Conservation (phyloP, 2,329 filamentous ascomycete species). For the Venturia nashicola region DNA sequence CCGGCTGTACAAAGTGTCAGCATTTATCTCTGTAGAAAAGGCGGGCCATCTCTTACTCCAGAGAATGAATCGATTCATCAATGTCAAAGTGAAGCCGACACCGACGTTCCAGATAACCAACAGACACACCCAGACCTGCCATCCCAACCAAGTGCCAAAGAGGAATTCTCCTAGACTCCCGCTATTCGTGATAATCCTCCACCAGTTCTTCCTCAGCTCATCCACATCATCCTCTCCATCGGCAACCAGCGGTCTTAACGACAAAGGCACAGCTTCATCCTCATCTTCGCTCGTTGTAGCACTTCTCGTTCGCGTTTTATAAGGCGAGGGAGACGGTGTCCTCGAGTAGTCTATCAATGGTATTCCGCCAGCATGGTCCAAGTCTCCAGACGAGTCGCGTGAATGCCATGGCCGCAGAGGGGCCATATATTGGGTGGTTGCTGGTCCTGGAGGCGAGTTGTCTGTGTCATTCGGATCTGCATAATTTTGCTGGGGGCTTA, state of each 20-base stretch:
- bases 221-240: slow-evolving; percentile 22
- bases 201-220: slow-evolving; percentile 17
- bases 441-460: slow-evolving; percentile 23
- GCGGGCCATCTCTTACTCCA: slow-evolving; percentile 24
- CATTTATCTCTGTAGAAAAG: slow-evolving; percentile 14
- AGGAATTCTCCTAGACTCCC: slow-evolving; percentile 32
- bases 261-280: slow-evolving; percentile 31
- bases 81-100: slow-evolving; percentile 32
- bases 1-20: slow-evolving; percentile 23
- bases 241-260: slow-evolving; percentile 26
- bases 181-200: slow-evolving; percentile 23
- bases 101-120: slow-evolving; percentile 36
- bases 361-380: slow-evolving; percentile 22
- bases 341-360: slow-evolving; percentile 32
- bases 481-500: slow-evolving; percentile 12
- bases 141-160: slow-evolving; percentile 34
- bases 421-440: slow-evolving; percentile 22
- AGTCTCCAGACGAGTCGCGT: slow-evolving; percentile 15
- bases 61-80: slow-evolving; percentile 41
- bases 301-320: slow-evolving; percentile 21
- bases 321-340: slow-evolving; percentile 30
- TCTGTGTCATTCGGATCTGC: slow-evolving; percentile 15
- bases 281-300: slow-evolving; percentile 35
- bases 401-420: slow-evolving; percentile 16
- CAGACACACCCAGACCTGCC: slow-evolving; percentile 35